Percentiles rank a stretch among this genome's conserved stretches.
Evolutionary conservation across 2,329 filamentous ascomycete genomes (phyloP).

Genomic region (Aspergillus eucalypticola): DNA sequence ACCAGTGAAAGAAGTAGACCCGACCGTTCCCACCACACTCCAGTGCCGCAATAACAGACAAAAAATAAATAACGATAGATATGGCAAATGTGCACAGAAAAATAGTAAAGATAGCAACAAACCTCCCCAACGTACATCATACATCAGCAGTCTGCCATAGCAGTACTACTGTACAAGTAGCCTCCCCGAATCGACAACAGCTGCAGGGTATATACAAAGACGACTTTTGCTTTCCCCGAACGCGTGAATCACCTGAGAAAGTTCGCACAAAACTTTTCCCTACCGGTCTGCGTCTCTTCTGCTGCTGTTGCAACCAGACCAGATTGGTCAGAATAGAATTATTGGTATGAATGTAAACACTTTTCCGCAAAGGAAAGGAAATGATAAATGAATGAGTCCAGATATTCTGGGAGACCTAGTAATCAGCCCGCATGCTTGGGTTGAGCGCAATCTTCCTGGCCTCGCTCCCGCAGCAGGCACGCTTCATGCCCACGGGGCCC

Average conservation of each 20-base stretch:
- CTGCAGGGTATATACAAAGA: slow-evolving; percentile 31
- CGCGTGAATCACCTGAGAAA: slow-evolving; percentile 22
- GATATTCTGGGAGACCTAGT: slow-evolving; percentile 20
- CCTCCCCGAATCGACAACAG: slow-evolving; percentile 28
- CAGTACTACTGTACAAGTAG: slow-evolving; percentile 23
- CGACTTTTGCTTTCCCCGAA: slow-evolving; percentile 30
- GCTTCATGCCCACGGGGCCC: slow-evolving; percentile 41
- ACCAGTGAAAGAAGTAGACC: slow-evolving; percentile 22
- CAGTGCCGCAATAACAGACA: slow-evolving; percentile 25
- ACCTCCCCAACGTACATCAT: slow-evolving; percentile 34
- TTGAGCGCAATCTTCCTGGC: slow-evolving; percentile 38
- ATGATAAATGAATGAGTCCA: slow-evolving; percentile 10
- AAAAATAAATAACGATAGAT: slow-evolving; percentile 17
- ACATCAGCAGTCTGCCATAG: slow-evolving; percentile 22
- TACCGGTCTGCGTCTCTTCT: slow-evolving; percentile 18
- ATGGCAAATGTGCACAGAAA: slow-evolving; percentile 17
- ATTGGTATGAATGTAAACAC: slow-evolving; percentile 20
- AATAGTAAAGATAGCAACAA: slow-evolving; percentile 25
- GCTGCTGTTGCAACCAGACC: slow-evolving; percentile 17
- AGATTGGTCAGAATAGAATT: slow-evolving; percentile 17
- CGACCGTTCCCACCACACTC: slow-evolving; percentile 36
- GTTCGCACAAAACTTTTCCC: slow-evolving; percentile 25
- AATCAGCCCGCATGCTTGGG: slow-evolving; percentile 35
- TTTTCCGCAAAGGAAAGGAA: slow-evolving; percentile 28
- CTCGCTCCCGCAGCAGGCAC: slow-evolving; percentile 44